phyloP scores from a whole-genome alignment of 1,284 basidiomycete species.

The Ganoderma resinaceum region DNA sequence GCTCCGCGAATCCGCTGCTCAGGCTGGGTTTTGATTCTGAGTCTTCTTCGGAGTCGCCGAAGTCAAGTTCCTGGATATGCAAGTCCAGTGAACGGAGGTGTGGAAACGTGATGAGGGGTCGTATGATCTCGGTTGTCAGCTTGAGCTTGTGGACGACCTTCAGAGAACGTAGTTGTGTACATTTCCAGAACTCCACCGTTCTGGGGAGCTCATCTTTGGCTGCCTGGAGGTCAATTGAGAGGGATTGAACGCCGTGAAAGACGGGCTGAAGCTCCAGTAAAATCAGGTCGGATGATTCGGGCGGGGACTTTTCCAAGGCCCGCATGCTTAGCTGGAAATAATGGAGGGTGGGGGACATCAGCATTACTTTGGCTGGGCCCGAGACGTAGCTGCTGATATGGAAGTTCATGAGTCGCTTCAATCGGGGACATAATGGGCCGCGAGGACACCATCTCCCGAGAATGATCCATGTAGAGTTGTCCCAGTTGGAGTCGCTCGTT shows the following conservation, averaged over 20 bases:
- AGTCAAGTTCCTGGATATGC: neutral
- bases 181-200: conserved; percentile 9
- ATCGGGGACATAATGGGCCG: conserved; percentile 9
- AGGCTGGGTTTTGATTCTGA: neutral
- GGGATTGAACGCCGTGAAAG: neutral
- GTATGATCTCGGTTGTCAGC: neutral
- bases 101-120: conserved; percentile 3
- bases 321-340: conserved; percentile 8
- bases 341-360: conserved; percentile 13
- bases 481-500: neutral
- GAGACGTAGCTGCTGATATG: neutral
- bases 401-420: conserved; percentile 9
- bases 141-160: neutral
- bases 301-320: neutral
- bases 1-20: neutral
- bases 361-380: conserved; percentile 6
- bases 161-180: neutral
- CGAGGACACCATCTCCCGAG: conserved; percentile 3
- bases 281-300: neutral
- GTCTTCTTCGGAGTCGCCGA: neutral
- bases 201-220: neutral
- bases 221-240: conserved; percentile 2
- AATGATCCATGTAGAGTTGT: conserved; percentile 11
- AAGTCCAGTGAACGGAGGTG: conserved; percentile 6
- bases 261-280: neutral